Evolutionary conservation across 208 protist species (phyloP).

Genomic region (Leishmania tarentolae): DNA sequence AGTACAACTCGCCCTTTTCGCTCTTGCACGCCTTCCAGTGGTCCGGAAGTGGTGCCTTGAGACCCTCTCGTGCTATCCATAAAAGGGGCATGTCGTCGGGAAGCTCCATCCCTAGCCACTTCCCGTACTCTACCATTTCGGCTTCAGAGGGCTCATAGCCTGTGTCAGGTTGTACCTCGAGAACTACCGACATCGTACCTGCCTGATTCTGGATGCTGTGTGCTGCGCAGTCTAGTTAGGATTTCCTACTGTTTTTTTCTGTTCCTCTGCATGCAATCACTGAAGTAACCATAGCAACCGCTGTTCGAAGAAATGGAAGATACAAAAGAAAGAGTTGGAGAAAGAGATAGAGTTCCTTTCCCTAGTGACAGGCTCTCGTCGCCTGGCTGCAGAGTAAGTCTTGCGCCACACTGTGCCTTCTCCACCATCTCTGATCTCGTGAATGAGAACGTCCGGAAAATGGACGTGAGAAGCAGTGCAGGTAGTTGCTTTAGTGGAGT

Average conservation of each 20-base stretch:
- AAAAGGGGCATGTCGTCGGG: conserved; percentile 89
- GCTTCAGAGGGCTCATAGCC: conserved; percentile 94
- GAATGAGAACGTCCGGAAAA: not conserved
- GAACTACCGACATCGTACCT: conserved; percentile 71
- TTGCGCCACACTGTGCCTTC: not conserved
- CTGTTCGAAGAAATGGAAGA: not conserved
- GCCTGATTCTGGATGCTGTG: not conserved
- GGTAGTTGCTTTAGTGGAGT: not conserved
- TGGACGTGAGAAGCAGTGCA: not conserved
- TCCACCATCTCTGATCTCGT: not conserved
- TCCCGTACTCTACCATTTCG: conserved; percentile 93
- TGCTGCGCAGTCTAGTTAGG: not conserved
- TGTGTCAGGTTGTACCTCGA: conserved; percentile 78
- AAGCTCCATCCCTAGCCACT: conserved; percentile 95
- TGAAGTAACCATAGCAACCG: not conserved
- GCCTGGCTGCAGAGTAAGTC: not conserved
- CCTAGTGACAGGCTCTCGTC: not conserved
- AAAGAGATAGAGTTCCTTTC: not conserved
- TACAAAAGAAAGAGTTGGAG: conserved; percentile 7
- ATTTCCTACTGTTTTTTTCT: not conserved
- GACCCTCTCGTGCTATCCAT: conserved; percentile 94
- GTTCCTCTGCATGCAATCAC: conserved; percentile 7
- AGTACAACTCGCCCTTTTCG: conserved; percentile 94
- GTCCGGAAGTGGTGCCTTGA: conserved; percentile 94
- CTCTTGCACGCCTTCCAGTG: conserved; percentile 95